Evolutionary conservation across 2,329 filamentous ascomycete genomes (phyloP), one percentile per base, ranked within the genome.

Genomic region (Exophiala calicioides): DNA sequence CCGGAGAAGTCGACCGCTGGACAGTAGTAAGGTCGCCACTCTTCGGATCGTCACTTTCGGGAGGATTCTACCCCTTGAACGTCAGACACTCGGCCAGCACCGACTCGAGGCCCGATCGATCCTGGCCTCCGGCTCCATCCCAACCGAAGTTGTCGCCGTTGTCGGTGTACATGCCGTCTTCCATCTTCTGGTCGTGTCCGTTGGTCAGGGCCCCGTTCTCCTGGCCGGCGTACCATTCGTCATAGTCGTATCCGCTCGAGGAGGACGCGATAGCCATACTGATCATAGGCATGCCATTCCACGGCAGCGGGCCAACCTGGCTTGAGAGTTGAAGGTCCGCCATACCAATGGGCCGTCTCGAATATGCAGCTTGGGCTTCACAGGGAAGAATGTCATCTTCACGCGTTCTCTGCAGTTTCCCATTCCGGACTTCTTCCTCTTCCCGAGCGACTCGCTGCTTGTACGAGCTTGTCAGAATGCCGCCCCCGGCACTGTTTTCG

Each of bases 391-490:
- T 68, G 1, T 90, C 90, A 36, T 80, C 84, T 15, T 69, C 67
- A 50, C 86, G 84, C 48, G 90, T 87, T 56, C 88, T 78, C 13
- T 79, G 73, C 1, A 94, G 65, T 58, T 90, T 86, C 3, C 90
- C 89, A n/a, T 81, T 76, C 30, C 82, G 77, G 19, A 80, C 82
- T 0, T 81, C 79, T 32, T 85, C 78, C 63, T 95, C 90, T 65
- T 96, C 90, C 35, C 76, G 74, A 44, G 82, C 80, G 8, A 95
- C 75, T 63, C 88, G 86, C 48, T 79, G 77, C 54, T 81, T 82
- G 67, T 91, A 96, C 48, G 81, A 84, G 57, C 84, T 79, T 2
- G 89, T 95, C 64, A 90, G 85, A 48, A 96, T 80, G 74, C 85
- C 88, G 26, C 76, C 77, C 31, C 80, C 80, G 31, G 82, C 83